Conservation (phyloP, 441 rosid genomes). For the Populus hybrid region DNA sequence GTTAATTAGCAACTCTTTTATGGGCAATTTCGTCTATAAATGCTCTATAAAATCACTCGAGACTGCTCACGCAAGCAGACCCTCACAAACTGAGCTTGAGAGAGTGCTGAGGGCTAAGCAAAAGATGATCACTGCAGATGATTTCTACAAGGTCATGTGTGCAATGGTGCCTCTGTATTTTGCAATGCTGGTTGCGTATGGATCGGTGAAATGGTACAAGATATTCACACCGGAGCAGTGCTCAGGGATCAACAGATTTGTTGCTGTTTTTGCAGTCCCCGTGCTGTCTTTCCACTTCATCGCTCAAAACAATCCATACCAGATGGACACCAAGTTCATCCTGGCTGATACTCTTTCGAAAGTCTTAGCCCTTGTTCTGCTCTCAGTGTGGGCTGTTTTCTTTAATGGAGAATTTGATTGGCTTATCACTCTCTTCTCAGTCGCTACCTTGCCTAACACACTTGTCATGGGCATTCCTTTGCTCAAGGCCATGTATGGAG, state of each 20-base stretch:
- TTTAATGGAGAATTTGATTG: constrained; percentile 54
- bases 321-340: constrained; percentile 68
- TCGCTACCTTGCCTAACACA: constrained; percentile 67
- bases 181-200: constrained; percentile 67
- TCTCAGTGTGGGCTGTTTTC: constrained; percentile 45
- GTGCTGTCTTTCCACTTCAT: constrained; percentile 75
- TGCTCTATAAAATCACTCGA: constrained; percentile 20
- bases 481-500: constrained; percentile 76
- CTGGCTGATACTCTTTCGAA: constrained; percentile 64
- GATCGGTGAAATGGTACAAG: constrained; percentile 69
- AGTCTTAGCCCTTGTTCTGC: constrained; percentile 42
- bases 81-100: not conserved
- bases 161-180: constrained; percentile 70
- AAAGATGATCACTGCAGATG: constrained; percentile 56
- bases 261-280: constrained; percentile 72
- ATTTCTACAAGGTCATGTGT: constrained; percentile 71
- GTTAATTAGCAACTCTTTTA: constrained; percentile 5
- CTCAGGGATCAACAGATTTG: constrained; percentile 71
- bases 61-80: not conserved
- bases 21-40: constrained; percentile 22
- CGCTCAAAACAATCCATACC: constrained; percentile 67
- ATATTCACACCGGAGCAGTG: constrained; percentile 63
- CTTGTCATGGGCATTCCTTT: constrained; percentile 85
- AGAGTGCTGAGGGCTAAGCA: not conserved
- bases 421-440: constrained; percentile 71